Evolutionary conservation across 441 rosid genomes (phyloP).

Genomic region (Populus hybrid): DNA sequence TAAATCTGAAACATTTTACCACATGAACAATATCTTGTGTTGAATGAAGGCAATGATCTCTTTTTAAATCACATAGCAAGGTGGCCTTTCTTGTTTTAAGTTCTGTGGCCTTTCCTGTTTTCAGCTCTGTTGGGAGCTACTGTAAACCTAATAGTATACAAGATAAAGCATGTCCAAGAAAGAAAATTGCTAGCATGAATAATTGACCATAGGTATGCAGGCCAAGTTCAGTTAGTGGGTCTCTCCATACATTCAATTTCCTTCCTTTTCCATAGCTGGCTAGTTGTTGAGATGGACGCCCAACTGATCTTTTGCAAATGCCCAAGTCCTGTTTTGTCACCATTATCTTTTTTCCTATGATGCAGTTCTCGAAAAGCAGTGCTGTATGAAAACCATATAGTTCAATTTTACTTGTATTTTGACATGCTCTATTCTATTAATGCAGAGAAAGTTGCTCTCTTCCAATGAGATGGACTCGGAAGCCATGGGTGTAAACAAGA

Average conservation of each 20-base stretch:
- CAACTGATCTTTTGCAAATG: background rate
- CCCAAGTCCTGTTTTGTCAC: background rate
- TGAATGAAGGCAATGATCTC: background rate
- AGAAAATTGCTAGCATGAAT: slow-evolving; percentile 17
- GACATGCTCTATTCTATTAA: slow-evolving; percentile 11
- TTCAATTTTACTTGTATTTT: background rate
- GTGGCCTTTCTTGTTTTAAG: background rate
- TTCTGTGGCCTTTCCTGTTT: background rate
- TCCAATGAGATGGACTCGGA: slow-evolving; percentile 16
- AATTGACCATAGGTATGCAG: background rate
- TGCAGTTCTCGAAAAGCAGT: background rate
- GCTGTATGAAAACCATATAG: background rate
- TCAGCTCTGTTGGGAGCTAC: background rate
- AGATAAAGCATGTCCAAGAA: slow-evolving; percentile 24
- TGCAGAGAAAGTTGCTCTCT: slow-evolving; percentile 2
- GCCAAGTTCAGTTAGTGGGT: background rate
- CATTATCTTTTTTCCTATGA: background rate
- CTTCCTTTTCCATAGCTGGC: slow-evolving; percentile 2
- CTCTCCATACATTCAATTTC: background rate
- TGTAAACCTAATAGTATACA: background rate
- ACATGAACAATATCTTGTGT: background rate
- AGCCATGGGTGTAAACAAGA: slow-evolving; percentile 28
- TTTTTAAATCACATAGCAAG: background rate
- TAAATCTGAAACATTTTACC: background rate
- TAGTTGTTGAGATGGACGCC: background rate